Conservation (phyloP, 1,139 yeast species). For the Fermentozyma sake region DNA sequence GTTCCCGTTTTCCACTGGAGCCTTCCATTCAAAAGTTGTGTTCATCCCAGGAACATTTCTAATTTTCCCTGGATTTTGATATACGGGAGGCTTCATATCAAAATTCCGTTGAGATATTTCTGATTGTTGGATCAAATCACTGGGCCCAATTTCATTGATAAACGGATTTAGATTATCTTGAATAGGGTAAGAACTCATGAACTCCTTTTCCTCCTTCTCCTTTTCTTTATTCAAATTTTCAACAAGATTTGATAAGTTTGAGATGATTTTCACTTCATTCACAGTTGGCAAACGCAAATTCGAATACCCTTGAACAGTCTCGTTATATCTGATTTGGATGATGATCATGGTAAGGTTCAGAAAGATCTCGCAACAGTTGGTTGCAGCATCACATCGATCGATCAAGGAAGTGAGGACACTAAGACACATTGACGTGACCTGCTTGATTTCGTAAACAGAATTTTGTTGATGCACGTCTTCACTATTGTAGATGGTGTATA, state of each 20-base stretch:
- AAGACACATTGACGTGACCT: constrained; percentile 53
- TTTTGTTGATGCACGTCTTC: constrained; percentile 46
- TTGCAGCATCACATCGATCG: constrained; percentile 77
- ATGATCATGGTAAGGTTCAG: constrained; percentile 71
- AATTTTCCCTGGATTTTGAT: too few relatives aligned
- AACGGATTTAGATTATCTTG: constrained; percentile 7
- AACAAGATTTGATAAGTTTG: constrained; percentile 36
- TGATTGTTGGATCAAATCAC: too few relatives aligned
- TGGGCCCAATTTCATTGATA: too few relatives aligned
- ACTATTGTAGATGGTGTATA: constrained; percentile 71
- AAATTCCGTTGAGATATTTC: too few relatives aligned
- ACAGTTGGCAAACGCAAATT: background rate
- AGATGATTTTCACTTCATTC: constrained; percentile 26
- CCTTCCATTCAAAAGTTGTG: too few relatives aligned
- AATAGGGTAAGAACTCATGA: background rate
- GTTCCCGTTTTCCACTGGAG: too few relatives aligned
- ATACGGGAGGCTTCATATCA: too few relatives aligned
- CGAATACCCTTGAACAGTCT: constrained; percentile 16
- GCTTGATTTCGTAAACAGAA: constrained; percentile 49
- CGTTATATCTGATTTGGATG: constrained; percentile 55
- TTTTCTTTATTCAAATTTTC: constrained; percentile 19
- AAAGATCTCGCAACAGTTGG: constrained; percentile 65
- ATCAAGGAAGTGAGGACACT: constrained; percentile 57
- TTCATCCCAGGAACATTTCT: too few relatives aligned
- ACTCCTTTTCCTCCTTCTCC: too few relatives aligned